A percentile compares a stretch with the other conserved stretches of the same genome.
Conservation (phyloP, 495 filamentous ascomycete genomes). For the Annulohypoxylon bovei region DNA sequence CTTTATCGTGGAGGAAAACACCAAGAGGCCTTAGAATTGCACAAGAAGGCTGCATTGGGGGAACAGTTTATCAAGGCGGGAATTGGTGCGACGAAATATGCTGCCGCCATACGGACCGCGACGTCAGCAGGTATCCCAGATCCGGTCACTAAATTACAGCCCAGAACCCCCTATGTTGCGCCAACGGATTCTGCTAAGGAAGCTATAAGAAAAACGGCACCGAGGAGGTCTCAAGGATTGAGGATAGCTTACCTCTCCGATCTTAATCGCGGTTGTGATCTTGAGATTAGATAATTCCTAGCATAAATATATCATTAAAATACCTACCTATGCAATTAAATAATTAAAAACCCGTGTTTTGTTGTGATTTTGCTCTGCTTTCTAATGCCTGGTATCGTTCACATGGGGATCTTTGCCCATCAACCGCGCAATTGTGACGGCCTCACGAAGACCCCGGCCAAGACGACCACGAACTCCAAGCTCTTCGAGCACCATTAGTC, state of each 20-base stretch:
- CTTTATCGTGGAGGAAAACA: background rate
- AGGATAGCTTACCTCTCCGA: background rate
- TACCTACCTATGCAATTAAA: too few species aligned
- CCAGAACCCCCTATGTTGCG: background rate
- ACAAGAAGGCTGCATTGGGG: background rate
- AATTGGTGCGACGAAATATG: background rate
- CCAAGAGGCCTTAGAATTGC: background rate
- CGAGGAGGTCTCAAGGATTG: background rate
- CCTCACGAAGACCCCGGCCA: background rate
- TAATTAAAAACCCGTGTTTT: too few species aligned
- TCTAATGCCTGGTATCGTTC: background rate
- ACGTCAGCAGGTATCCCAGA: background rate
- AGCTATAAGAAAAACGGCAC: background rate
- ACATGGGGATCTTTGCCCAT: constrained; percentile 2
- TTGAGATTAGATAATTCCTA: background rate
- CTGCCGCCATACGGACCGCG: background rate
- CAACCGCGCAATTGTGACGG: background rate
- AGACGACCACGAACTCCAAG: background rate
- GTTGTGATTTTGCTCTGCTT: background rate
- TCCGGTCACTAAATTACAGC: background rate
- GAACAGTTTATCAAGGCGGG: background rate
- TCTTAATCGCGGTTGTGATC: background rate
- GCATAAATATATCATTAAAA: background rate
- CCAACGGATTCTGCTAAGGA: background rate
- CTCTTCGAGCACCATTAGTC: background rate